A percentile compares a stretch with the other conserved stretches of the same genome.
These are phyloP conservation scores for Elongisporangium anandrum DNA, from an alignment of 352 stramenopile species.

Conservation along the genomic window DNA sequence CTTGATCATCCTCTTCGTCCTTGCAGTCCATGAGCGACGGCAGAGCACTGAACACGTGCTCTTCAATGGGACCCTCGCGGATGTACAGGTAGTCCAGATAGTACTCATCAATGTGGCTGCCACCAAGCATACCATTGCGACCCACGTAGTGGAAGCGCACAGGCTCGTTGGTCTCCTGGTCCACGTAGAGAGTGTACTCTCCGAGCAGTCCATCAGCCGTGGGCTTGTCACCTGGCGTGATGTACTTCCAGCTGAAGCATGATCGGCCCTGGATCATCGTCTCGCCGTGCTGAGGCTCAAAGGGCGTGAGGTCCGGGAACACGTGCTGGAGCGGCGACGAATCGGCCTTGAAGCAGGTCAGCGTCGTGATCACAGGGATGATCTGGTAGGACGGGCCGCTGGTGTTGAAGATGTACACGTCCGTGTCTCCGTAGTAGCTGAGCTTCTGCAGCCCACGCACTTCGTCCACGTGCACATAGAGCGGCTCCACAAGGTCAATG, in stretches of 20 bases:
- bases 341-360: slow-evolving; percentile 72
- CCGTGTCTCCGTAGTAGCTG: slow-evolving; percentile 85
- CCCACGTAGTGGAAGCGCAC: slow-evolving; percentile 87
- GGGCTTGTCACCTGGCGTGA: slow-evolving; percentile 45
- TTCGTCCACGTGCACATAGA: slow-evolving; percentile 84
- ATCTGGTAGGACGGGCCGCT: slow-evolving; percentile 78
- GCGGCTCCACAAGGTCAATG: slow-evolving; percentile 82
- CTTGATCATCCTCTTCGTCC: slow-evolving; percentile 27
- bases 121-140: slow-evolving; percentile 80
- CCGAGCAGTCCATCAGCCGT: slow-evolving; percentile 65
- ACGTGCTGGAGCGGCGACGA: slow-evolving; percentile 69
- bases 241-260: slow-evolving; percentile 83
- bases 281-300: slow-evolving; percentile 82
- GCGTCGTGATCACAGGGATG: slow-evolving; percentile 69
- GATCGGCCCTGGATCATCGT: slow-evolving; percentile 61
- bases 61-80: slow-evolving; percentile 55
- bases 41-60: slow-evolving; percentile 63
- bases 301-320: slow-evolving; percentile 80
- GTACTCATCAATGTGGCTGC: slow-evolving; percentile 90
- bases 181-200: slow-evolving; percentile 86
- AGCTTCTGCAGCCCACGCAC: slow-evolving; percentile 72
- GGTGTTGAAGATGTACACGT: slow-evolving; percentile 87
- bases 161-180: slow-evolving; percentile 63
- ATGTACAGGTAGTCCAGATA: slow-evolving; percentile 88
- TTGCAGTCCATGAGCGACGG: slow-evolving; percentile 83